Evolutionary conservation across 108 stramenopile genomes (phyloP), one percentile per base, ranked within the genome.

Genomic region (Pseudonitzschia delicatissima): DNA sequence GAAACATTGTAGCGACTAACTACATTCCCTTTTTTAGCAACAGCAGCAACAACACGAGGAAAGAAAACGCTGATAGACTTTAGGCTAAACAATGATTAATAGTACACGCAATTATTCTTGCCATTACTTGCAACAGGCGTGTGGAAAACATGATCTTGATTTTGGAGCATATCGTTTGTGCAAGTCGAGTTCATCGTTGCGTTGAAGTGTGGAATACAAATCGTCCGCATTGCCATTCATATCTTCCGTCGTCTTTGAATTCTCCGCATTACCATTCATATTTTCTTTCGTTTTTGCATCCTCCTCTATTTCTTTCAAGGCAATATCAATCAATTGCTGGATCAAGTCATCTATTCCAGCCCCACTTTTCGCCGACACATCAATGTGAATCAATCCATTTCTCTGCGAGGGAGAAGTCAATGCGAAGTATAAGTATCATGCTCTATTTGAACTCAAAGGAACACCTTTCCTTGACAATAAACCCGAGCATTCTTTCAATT

Each of bases 351-450:
- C 76, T 11, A 93, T 76, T 34, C 87, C 87, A 21, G 73, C 77
- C 6, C 87, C 86, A 64, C 83, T 82, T 62, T 87, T 67, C 35
- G 88, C 88, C 20, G 78, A 79, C 5, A 85, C 84, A 45, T 88
- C 87, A 23, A 84, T 64, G 62, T 93, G 91, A 17, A 68, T 64
- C n/a, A 93, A 66, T 31, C 85, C 85, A 68, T 93, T 89, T 21
- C 88, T 69, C 53, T 55, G 21, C 28, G 15, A 42, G 15, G 31
- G 0, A 23, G 15, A 32, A 55, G 5, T 6, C 29, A 32, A 55
- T 55, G 29, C 29, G 9, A 31, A n/a, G n/a, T n/a, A n/a, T n/a
- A n/a, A n/a, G n/a, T n/a, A n/a, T n/a, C n/a, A n/a, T n/a, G n/a
- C n/a, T n/a, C n/a, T n/a, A n/a, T n/a, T n/a, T n/a, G n/a, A n/a